These are phyloP conservation scores for Arabis alpina DNA, from an alignment of 345 rosid species.

Conservation along the genomic window DNA sequence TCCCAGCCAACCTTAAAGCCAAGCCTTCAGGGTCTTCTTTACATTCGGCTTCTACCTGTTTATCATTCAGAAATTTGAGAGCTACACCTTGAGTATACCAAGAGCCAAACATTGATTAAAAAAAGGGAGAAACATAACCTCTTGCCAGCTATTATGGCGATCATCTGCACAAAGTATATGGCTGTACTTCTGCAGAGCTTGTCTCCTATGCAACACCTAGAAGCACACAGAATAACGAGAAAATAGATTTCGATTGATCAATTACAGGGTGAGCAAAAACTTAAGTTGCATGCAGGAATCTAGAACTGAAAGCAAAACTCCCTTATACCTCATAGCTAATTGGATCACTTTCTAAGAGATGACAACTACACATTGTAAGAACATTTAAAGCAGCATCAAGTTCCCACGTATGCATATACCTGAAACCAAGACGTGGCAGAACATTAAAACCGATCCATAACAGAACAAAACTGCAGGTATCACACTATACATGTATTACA, in stretches of 20 bases:
- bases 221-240: constrained; percentile 30
- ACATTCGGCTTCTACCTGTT: constrained; percentile 86
- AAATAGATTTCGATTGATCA: constrained; percentile 14
- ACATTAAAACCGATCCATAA: constrained; percentile 2
- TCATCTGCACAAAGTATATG: constrained; percentile 89
- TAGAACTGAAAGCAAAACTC: constrained; percentile 33
- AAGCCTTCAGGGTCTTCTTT: constrained; percentile 95
- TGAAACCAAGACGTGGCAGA: constrained; percentile 40
- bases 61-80: constrained; percentile 11
- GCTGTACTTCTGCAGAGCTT: constrained; percentile 86
- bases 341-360: constrained; percentile 68
- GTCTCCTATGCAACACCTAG: constrained; percentile 81
- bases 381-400: constrained; percentile 89
- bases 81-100: constrained; percentile 23
- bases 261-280: constrained; percentile 5
- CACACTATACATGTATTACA: constrained; percentile 15
- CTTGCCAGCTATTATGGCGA: constrained; percentile 94
- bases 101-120: constrained; percentile 30
- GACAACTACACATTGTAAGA: constrained; percentile 98
- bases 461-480: constrained; percentile 18
- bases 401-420: constrained; percentile 94
- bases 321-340: constrained; percentile 67
- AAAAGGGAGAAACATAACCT: constrained; percentile 58
- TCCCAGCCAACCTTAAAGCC: constrained; percentile 94
- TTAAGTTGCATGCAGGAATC: constrained; percentile 13